Evolutionary conservation across 164 flowering plant genomes (phyloP).

Genomic region (Magnolia kwangsiensis): DNA sequence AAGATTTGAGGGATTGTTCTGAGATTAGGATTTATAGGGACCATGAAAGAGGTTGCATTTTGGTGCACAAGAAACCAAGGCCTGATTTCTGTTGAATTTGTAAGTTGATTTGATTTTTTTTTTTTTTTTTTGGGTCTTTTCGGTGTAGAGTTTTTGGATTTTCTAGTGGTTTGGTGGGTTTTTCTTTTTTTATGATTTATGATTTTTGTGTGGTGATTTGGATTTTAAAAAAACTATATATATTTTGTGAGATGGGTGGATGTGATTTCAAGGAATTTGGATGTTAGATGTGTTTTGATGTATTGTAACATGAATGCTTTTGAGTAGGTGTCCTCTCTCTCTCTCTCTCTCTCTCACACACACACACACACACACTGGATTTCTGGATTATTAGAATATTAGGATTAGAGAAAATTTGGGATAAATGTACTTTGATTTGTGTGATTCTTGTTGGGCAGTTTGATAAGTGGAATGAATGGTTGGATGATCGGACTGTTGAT

Average conservation of each 20-base stretch:
- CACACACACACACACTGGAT: too few relatives aligned
- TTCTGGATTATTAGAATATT: too few relatives aligned
- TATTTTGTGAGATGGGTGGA: not conserved
- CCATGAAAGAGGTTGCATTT: constrained; percentile 62
- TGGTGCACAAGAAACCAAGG: constrained; percentile 63
- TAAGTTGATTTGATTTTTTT: not conserved
- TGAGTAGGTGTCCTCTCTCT: too few relatives aligned
- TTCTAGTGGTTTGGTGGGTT: not conserved
- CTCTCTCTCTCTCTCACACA: too few relatives aligned
- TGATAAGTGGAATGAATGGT: too few relatives aligned
- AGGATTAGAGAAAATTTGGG: too few relatives aligned
- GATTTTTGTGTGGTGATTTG: not conserved
- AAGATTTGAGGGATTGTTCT: constrained; percentile 68
- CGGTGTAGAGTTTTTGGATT: constrained; percentile 1
- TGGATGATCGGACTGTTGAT: too few relatives aligned
- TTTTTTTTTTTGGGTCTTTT: not conserved
- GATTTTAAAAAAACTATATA: not conserved
- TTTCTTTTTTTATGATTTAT: not conserved
- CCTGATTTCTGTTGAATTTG: constrained; percentile 52
- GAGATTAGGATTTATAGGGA: constrained; percentile 74
- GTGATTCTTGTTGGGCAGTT: too few relatives aligned
- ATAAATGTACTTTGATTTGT: too few relatives aligned
- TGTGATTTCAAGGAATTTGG: not conserved
- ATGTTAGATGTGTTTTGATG: not conserved
- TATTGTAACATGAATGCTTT: not conserved